phyloP scores from a whole-genome alignment of 345 rosid species.

The Brassica carinata region DNA sequence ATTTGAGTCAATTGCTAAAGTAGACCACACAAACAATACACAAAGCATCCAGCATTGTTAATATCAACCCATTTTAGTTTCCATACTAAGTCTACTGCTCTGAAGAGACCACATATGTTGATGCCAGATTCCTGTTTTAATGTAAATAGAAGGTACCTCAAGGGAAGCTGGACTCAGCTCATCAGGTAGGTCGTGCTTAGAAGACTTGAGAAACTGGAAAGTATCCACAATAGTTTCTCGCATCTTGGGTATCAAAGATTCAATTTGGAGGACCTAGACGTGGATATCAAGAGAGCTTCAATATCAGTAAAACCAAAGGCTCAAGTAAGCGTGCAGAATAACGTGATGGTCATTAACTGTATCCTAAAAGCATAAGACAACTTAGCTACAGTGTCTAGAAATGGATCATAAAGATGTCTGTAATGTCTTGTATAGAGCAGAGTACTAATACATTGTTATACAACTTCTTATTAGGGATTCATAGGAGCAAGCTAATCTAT shows the following conservation, averaged over 20 bases:
- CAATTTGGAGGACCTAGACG: conserved; percentile 75
- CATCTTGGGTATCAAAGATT: conserved; percentile 65
- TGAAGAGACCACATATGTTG: background rate
- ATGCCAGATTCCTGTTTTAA: background rate
- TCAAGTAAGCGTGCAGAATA: background rate
- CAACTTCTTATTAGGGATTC: background rate
- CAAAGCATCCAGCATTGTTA: conserved; percentile 5
- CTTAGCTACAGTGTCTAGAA: conserved; percentile 1
- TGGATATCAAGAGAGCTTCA: conserved; percentile 19
- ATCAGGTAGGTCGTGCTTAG: conserved; percentile 51
- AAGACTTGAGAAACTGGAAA: conserved; percentile 64
- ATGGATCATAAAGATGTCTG: conserved; percentile 11
- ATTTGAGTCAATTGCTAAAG: conserved; percentile 15
- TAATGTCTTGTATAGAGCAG: background rate
- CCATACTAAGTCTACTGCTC: background rate
- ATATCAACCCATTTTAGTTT: background rate
- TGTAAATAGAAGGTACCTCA: conserved; percentile 59
- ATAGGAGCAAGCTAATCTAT: background rate
- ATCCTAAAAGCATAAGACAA: background rate
- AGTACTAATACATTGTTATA: background rate
- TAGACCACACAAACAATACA: conserved; percentile 11
- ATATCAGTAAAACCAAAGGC: conserved; percentile 1
- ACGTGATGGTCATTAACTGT: background rate
- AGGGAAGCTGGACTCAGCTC: conserved; percentile 69
- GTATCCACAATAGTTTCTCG: conserved; percentile 56